Percentiles rank a stretch among this genome's conserved stretches.
phyloP scores from a whole-genome alignment of 768 basidiomycete genomes.

The Dentipellis sp. region DNA sequence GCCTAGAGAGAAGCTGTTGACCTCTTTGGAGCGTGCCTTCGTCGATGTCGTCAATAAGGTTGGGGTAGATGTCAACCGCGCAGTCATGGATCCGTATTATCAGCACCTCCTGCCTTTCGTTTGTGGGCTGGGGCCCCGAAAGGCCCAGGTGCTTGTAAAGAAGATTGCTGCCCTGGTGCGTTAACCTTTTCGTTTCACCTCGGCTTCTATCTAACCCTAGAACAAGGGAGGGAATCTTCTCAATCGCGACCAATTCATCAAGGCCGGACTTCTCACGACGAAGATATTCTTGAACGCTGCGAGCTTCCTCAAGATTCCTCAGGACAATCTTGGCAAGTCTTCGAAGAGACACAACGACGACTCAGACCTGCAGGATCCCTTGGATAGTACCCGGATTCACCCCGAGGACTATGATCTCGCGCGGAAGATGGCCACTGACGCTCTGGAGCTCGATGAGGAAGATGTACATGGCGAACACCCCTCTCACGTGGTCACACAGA shows the following conservation, averaged over 20 bases:
- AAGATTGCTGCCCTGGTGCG: constrained; percentile 71
- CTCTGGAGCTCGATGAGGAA: constrained; percentile 95
- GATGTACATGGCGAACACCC: constrained; percentile 90
- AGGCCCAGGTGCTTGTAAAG: constrained; percentile 76
- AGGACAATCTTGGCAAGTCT: constrained; percentile 54
- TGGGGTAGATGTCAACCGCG: constrained; percentile 94
- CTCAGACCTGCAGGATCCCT: constrained; percentile 72
- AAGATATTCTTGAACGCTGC: constrained; percentile 90
- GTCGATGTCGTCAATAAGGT: constrained; percentile 89
- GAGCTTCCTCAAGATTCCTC: constrained; percentile 82
- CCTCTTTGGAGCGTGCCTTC: constrained; percentile 75
- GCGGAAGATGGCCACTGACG: constrained; percentile 96
- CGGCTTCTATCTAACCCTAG: not conserved
- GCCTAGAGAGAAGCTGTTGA: constrained; percentile 73
- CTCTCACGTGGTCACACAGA: constrained; percentile 76
- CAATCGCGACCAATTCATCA: constrained; percentile 86
- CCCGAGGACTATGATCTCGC: constrained; percentile 97
- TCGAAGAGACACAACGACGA: constrained; percentile 53
- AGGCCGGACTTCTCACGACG: constrained; percentile 67
- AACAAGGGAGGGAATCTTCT: constrained; percentile 75
- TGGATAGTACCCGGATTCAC: constrained; percentile 94
- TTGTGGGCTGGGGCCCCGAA: constrained; percentile 90
- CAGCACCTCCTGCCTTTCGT: constrained; percentile 83
- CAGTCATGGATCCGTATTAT: constrained; percentile 83
- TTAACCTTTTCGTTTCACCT: constrained; percentile 7